These are phyloP conservation scores for Capsicum pubescens DNA, from an alignment of 257 asterid species.

Conservation along the genomic window DNA sequence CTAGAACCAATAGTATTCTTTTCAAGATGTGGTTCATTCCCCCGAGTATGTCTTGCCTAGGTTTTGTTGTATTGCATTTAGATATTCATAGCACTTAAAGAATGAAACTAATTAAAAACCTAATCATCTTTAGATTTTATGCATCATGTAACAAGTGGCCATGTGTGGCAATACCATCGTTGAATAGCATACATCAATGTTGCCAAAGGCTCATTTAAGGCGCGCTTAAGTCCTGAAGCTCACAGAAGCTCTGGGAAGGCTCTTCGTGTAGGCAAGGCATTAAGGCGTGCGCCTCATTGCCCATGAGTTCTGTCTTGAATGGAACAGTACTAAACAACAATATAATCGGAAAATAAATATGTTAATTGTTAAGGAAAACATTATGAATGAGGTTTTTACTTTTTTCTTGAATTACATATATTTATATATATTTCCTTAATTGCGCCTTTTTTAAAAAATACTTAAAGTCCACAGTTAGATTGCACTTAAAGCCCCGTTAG, in stretches of 20 bases:
- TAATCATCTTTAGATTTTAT: neutral
- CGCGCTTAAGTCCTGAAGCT: neutral
- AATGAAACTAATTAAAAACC: neutral
- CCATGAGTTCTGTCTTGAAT: neutral
- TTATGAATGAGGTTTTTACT: neutral
- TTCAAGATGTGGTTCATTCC: neutral
- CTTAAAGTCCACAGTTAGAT: neutral
- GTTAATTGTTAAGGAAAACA: neutral
- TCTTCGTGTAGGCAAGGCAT: neutral
- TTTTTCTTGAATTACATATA: neutral
- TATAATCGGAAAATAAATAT: too few relatives aligned
- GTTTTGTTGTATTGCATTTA: neutral
- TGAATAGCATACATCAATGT: neutral
- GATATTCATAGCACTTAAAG: constrained; percentile 22
- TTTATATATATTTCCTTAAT: neutral
- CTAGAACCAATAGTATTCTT: neutral
- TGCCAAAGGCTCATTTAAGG: neutral
- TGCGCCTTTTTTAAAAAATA: neutral
- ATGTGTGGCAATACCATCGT: neutral
- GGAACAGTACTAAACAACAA: neutral
- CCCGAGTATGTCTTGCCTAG: neutral
- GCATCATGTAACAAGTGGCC: neutral
- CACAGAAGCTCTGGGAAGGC: neutral
- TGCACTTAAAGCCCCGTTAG: neutral
- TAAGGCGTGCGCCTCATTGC: neutral